Percentiles rank a stretch among this genome's conserved stretches.
These are phyloP conservation scores for Penicillium dipodomyicola DNA, from an alignment of 495 filamentous ascomycete species.

Conservation along the genomic window DNA sequence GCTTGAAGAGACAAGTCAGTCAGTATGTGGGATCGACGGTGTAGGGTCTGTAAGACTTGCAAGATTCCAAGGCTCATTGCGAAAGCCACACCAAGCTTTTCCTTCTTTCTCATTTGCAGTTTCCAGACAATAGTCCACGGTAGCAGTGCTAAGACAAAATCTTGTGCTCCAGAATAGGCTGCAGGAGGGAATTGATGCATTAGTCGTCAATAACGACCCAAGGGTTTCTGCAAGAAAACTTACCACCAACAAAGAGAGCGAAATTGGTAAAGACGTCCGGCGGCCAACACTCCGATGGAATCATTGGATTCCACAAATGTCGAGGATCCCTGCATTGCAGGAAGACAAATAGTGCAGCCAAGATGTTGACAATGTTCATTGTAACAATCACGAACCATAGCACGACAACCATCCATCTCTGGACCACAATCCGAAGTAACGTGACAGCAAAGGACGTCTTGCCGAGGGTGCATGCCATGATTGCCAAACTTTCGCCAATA, in stretches of 20 bases:
- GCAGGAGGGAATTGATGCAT: not conserved
- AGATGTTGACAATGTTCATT: conserved; percentile 22
- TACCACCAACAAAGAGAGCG: conserved; percentile 24
- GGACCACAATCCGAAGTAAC: conserved; percentile 21
- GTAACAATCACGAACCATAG: conserved; percentile 26
- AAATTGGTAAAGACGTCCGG: conserved; percentile 22
- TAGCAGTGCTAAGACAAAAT: conserved; percentile 21
- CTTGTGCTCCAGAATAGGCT: conserved; percentile 27
- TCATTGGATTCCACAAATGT: conserved; percentile 19
- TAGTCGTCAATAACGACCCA: not conserved
- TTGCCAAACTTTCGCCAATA: conserved; percentile 22
- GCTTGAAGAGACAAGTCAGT: not conserved
- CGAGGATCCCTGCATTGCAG: conserved; percentile 23
- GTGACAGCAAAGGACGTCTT: conserved; percentile 26
- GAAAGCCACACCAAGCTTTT: conserved; percentile 23
- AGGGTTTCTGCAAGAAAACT: not conserved
- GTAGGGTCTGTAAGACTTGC: conserved; percentile 8
- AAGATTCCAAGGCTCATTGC: conserved; percentile 27
- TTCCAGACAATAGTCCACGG: conserved; percentile 27
- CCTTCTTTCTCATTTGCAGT: conserved; percentile 24
- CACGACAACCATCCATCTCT: conserved; percentile 19
- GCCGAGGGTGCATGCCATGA: conserved; percentile 24
- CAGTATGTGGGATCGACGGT: not conserved
- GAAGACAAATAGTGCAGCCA: conserved; percentile 22
- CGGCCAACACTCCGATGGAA: conserved; percentile 26